phyloP scores from a whole-genome alignment of 2,329 filamentous ascomycete species.

The Calonectria honghensis region DNA sequence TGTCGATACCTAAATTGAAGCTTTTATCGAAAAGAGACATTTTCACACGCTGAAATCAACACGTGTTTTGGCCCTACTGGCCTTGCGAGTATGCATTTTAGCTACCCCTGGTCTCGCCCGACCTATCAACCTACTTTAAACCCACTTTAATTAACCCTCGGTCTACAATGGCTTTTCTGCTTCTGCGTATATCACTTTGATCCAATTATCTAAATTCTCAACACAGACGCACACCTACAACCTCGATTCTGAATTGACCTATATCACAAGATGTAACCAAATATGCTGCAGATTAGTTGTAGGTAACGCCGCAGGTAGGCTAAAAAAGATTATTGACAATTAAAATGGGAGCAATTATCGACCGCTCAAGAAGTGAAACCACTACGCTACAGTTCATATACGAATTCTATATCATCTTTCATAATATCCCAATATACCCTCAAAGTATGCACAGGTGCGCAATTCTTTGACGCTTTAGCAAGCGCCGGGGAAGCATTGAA shows the following conservation, averaged over 20 bases:
- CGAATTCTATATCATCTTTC: neutral
- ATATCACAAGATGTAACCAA: neutral
- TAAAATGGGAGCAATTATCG: neutral
- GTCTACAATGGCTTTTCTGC: neutral
- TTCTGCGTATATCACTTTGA: neutral
- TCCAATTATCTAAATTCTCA: neutral
- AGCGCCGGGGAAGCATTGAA: conserved; percentile 16
- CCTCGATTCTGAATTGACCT: neutral
- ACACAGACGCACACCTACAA: neutral
- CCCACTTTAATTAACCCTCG: no score
- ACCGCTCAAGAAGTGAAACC: neutral
- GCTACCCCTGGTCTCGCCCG: no score
- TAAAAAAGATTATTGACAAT: neutral
- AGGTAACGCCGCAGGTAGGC: no score
- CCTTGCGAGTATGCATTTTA: no score
- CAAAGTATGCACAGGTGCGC: neutral
- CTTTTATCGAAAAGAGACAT: no score
- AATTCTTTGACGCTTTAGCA: neutral
- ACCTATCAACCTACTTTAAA: no score
- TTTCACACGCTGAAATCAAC: no score
- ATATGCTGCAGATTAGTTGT: neutral
- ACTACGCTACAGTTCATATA: neutral
- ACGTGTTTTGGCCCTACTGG: no score
- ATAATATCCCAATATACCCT: neutral
- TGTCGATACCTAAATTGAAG: no score